Evolutionary conservation across 2,329 filamentous ascomycete species (phyloP).

Genomic region (Aspergillus awamori): DNA sequence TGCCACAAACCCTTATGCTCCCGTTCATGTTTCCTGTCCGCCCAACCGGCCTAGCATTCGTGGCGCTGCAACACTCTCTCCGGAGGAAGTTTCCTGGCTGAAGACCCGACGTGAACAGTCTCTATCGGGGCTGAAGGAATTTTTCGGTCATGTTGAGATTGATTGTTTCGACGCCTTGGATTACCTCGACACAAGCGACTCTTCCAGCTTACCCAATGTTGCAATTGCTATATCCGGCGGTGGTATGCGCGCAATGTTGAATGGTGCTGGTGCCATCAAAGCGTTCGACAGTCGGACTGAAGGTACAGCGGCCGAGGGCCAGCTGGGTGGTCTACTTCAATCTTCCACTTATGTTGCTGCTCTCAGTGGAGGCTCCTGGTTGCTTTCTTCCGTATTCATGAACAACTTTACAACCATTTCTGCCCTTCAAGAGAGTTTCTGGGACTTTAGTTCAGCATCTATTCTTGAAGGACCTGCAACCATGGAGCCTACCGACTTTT

Average conservation of each 20-base stretch:
- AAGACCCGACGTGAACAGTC: neutral
- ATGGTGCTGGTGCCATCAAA: conserved; percentile 78
- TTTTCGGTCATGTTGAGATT: conserved; percentile 4
- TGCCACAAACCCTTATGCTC: neutral
- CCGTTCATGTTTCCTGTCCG: neutral
- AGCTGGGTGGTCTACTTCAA: conserved; percentile 81
- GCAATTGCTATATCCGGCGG: conserved; percentile 80
- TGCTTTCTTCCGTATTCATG: conserved; percentile 77
- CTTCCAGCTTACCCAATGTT: conserved; percentile 62
- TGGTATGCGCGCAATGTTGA: conserved; percentile 84
- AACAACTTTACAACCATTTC: conserved; percentile 77
- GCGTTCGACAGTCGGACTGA: conserved; percentile 76
- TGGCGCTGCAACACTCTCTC: neutral
- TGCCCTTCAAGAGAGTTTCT: conserved; percentile 19
- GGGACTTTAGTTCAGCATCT: neutral
- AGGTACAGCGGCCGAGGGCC: conserved; percentile 63
- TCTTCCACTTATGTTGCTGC: conserved; percentile 79
- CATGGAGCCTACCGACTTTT: neutral
- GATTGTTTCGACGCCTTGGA: neutral
- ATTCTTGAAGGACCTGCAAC: neutral
- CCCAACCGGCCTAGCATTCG: neutral
- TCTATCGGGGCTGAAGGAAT: neutral
- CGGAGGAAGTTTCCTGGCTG: neutral
- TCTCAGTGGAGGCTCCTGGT: conserved; percentile 82
- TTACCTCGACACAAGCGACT: neutral